These are phyloP conservation scores for Primulina eburnea DNA, from an alignment of 257 asterid genomes.

Conservation along the genomic window DNA sequence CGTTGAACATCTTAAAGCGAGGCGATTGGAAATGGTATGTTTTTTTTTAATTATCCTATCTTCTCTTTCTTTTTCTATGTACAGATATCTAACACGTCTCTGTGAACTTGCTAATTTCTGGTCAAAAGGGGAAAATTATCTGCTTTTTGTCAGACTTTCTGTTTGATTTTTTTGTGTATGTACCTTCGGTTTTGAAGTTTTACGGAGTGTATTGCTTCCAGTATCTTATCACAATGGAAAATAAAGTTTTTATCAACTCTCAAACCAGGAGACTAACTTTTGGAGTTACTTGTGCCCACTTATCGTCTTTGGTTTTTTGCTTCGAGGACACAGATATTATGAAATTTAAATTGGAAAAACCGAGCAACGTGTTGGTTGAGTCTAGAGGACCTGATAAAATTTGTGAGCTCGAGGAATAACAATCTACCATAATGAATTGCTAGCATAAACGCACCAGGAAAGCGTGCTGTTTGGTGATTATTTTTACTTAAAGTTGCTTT, in stretches of 20 bases:
- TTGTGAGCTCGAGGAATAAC: too few relatives aligned
- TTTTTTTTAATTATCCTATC: conserved; percentile 4
- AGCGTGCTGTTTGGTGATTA: too few relatives aligned
- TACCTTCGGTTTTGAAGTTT: not conserved
- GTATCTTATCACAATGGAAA: not conserved
- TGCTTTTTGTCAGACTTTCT: conserved; percentile 1
- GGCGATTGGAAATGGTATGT: conserved; percentile 58
- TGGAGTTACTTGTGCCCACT: conserved; percentile 2
- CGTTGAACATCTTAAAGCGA: conserved; percentile 55
- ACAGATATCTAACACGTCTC: not conserved
- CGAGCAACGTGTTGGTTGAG: not conserved
- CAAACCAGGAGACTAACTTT: conserved; percentile 12
- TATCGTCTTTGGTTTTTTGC: not conserved
- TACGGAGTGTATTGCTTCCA: not conserved
- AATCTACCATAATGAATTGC: too few relatives aligned
- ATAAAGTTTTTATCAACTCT: conserved; percentile 1
- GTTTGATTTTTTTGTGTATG: not conserved
- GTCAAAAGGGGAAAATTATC: not conserved
- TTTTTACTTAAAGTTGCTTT: too few relatives aligned
- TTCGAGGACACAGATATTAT: too few relatives aligned
- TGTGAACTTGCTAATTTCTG: conserved; percentile 15
- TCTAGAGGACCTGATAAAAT: not conserved
- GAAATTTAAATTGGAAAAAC: not conserved
- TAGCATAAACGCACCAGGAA: too few relatives aligned
- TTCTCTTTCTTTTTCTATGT: conserved; percentile 12